Base-by-base conservation (phyloP, 139 green algal species). In the Chlorella sp. region DNA sequence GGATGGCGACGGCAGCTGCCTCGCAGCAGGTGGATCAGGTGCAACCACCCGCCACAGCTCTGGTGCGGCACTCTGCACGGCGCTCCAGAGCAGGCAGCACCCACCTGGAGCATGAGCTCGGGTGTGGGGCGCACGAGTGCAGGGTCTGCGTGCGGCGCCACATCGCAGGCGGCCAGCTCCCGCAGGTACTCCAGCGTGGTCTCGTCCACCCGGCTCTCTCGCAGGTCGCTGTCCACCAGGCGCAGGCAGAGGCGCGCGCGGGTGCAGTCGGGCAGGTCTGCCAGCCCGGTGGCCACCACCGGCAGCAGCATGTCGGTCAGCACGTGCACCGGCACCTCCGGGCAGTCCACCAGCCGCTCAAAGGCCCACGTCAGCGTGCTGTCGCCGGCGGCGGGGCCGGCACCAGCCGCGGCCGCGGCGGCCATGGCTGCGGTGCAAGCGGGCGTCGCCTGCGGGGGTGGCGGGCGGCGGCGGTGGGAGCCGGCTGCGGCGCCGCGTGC, bases 171-270 rank as follows among this genome's bases (percentile, higher is more conserved):
- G 16, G 69, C 69, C 69, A 75, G 69, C 18, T 75, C 20, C 13
- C 47, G 34, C 69, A 75, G 69, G 25, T 75, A 75, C 21, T 28
- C 12, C 69, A 75, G 69, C 34, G 47, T 38, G 25, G 20, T 75
- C 15, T 75, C 69, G 69, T 75, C 69, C 69, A 75, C 36, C 16
- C 36, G 36, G 18, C 69, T n/a, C 36, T 51, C 69, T 5, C 9
- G 15, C 36, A 75, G 25, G 20, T 56, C 34, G 16, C 15, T 38
- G 36, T 75, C 69, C 36, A 75, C 16, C 34, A 75, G 69, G 28
- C 69, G 69, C 36, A 75, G 69, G 69, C 69, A 75, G 20, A 75
- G 69, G 32, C 47, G 47, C 32, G 69, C 69, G 36, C 69, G 69
- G 12, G 69, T 75, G 16, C 16, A 38, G 47, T 75, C 69, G 16